Conservation (phyloP, 495 filamentous ascomycete genomes). For the Penicillium coprophilum region DNA sequence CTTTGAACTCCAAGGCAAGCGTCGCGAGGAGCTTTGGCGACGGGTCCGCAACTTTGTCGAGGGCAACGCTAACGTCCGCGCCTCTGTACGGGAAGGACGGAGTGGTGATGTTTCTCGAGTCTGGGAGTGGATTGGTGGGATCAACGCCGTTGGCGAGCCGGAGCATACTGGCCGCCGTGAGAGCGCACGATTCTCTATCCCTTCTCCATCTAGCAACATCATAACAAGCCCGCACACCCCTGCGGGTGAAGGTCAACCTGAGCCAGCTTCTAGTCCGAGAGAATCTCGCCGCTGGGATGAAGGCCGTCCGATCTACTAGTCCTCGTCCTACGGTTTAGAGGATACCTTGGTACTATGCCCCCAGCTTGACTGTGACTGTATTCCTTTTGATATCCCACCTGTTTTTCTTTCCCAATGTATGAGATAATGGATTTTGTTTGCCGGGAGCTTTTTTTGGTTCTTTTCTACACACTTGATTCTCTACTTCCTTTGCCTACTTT, state of each 20-base stretch:
- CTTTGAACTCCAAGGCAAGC: constrained; percentile 69
- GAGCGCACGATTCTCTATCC: constrained; percentile 44
- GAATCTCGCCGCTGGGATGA: constrained; percentile 60
- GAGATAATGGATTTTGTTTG: constrained; percentile 15
- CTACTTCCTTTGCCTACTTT: constrained; percentile 2
- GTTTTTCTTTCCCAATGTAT: constrained; percentile 12
- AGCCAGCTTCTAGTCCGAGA: constrained; percentile 29
- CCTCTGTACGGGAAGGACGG: constrained; percentile 75
- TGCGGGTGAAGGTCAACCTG: constrained; percentile 20
- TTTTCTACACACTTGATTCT: neutral
- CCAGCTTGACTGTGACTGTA: constrained; percentile 1
- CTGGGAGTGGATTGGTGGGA: constrained; percentile 96
- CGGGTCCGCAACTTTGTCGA: constrained; percentile 82
- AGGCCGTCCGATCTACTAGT: constrained; percentile 63
- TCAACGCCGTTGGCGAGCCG: constrained; percentile 44
- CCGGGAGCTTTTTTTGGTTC: neutral
- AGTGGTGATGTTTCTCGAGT: constrained; percentile 83
- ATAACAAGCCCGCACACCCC: constrained; percentile 40
- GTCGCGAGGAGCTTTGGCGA: constrained; percentile 77
- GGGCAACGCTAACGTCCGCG: constrained; percentile 87
- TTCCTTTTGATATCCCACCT: constrained; percentile 21
- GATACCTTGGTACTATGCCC: constrained; percentile 16
- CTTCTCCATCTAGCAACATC: constrained; percentile 23
- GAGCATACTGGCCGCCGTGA: constrained; percentile 34
- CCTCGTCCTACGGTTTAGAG: neutral